Evolutionary conservation across 179 eudicot species (phyloP).

Genomic region (Spergularia azorica): DNA sequence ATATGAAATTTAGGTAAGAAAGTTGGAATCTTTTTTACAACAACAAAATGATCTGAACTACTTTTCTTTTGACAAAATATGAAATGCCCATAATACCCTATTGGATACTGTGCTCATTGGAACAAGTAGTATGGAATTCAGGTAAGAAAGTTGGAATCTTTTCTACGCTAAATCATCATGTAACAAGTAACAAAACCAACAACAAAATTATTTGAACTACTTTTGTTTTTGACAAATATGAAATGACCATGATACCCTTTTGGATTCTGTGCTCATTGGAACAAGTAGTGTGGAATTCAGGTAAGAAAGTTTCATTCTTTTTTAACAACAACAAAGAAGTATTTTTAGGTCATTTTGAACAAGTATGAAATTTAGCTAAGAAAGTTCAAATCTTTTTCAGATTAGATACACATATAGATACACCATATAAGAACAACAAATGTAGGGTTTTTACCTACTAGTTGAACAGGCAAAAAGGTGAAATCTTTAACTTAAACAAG

Average conservation of each 20-base stretch:
- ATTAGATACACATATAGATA: too few species aligned
- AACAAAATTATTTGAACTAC: too few species aligned
- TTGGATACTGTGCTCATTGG: not conserved
- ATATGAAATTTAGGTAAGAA: not conserved
- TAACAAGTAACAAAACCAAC: too few species aligned
- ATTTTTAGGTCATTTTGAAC: not conserved
- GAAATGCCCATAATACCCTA: not conserved
- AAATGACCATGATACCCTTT: too few species aligned
- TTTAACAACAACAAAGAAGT: not conserved
- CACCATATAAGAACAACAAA: too few species aligned
- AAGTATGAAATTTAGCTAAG: not conserved
- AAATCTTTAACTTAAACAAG: not conserved
- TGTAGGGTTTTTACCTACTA: not conserved
- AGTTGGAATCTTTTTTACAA: not conserved
- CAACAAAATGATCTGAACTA: too few species aligned
- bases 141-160: not conserved
- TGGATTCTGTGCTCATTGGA: too few species aligned
- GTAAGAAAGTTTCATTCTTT: not conserved
- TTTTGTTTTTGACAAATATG: too few species aligned
- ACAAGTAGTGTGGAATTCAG: not conserved
- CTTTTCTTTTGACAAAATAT: not conserved
- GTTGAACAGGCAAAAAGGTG: not conserved
- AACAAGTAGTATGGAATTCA: not conserved
- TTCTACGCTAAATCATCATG: not conserved
- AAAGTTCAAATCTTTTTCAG: not conserved